A percentile compares a stretch with the other conserved stretches of the same genome.
Conservation (phyloP, 2,329 filamentous ascomycete species). For the Cladosporium velox region DNA sequence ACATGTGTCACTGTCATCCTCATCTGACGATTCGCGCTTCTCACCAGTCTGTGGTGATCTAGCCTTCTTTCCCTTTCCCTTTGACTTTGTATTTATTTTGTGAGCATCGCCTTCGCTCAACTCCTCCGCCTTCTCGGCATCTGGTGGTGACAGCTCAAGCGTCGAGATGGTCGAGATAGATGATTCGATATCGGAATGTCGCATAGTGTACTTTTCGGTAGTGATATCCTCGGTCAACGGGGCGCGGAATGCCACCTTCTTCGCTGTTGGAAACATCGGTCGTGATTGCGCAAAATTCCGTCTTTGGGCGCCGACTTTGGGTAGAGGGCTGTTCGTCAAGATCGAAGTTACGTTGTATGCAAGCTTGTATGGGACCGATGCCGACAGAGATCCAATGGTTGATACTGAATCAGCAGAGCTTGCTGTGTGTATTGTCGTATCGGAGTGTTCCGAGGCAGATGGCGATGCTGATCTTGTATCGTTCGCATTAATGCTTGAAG, state of each 20-base stretch:
- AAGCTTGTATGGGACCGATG: conserved; percentile 48
- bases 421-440: conserved; percentile 37
- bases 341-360: conserved; percentile 50
- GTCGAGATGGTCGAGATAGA: conserved; percentile 38
- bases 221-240: conserved; percentile 62
- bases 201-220: conserved; percentile 56
- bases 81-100: conserved; percentile 8
- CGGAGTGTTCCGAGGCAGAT: conserved; percentile 13
- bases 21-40: conserved; percentile 52
- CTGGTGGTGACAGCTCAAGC: conserved; percentile 28
- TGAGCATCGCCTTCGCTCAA: conserved; percentile 15
- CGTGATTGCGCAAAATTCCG: conserved; percentile 40
- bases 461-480: conserved; percentile 21
- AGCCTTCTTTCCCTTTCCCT: conserved; percentile 5
- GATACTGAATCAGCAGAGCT: conserved; percentile 36
- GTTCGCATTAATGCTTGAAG: conserved; percentile 31
- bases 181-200: conserved; percentile 57
- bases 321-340: conserved; percentile 48
- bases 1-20: conserved; percentile 50
- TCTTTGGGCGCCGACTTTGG: conserved; percentile 30
- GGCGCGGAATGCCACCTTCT: conserved; percentile 58
- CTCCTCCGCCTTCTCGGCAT: conserved; percentile 1
- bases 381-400: conserved; percentile 38
- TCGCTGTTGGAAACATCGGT: conserved; percentile 56
- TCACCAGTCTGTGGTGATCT: conserved; percentile 33